Evolutionary conservation across 169 alveolate species (phyloP), one percentile per base, ranked within the genome.

Genomic region (Perkinsus olseni): DNA sequence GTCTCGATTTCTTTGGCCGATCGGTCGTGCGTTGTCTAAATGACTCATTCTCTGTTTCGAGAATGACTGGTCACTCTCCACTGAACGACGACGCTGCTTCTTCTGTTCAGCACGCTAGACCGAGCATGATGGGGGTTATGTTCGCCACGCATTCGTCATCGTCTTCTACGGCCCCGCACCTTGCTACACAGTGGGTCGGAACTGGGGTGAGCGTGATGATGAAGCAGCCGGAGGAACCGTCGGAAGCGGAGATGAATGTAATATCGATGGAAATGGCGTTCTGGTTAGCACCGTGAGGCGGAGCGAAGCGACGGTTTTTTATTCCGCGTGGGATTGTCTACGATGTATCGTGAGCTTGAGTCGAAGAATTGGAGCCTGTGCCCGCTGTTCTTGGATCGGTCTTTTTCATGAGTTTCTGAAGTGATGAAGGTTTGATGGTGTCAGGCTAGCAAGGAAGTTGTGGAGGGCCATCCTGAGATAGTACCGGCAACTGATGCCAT

Each of bases 401-500:
- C n/a, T n/a, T 40, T 40, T 40, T 11, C 50, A 40, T 40, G 21
- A 11, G 50, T 11, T 3, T 40, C 11, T 40, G n/a, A n/a, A n/a
- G n/a, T n/a, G n/a, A n/a, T 11, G 50, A 3, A 40, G 3, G 50
- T 40, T 11, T 3, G 21, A 40, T 40, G 3, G 11, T 31, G 0
- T 74, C 91, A 51, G 91, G 93, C 94, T 74, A 40, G 39, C 93
- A 94, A 93, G 94, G 94, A 91, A 51, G 28, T 38, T 38, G 38
- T 74, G 95, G 94, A 92, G 74, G 94, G 93, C 91, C 93, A 92
- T 93, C 93, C 93, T 74, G 92, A 94, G n/a, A 96, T 34, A 95
- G 97, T 28, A 94, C 93, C n/a, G 74, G 92, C 74, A 92, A 96
- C 96, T 74, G 98, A 97, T 92, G 94, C 95, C 92, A 96, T 97